Percentiles rank a stretch among this genome's conserved stretches.
phyloP scores from a whole-genome alignment of 148 eudicot species.

The Cornus florida region DNA sequence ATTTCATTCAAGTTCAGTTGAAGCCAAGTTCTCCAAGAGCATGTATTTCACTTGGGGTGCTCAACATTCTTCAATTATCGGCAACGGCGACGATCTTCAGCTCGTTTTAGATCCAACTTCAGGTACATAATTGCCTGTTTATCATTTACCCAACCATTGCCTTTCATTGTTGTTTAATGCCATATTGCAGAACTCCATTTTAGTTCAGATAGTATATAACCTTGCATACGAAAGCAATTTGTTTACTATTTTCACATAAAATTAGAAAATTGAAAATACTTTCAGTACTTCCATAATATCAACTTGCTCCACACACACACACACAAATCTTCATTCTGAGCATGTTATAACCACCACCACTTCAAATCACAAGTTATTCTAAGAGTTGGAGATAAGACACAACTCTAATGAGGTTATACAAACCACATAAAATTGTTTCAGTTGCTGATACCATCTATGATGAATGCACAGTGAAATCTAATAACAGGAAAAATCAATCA shows the following conservation, averaged over 20 bases:
- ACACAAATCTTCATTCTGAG: no score
- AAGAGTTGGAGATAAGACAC: no score
- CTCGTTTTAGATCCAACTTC: slow-evolving; percentile 39
- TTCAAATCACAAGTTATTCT: no score
- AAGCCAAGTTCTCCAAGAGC: slow-evolving; percentile 27
- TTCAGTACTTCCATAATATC: neutral
- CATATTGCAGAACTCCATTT: neutral
- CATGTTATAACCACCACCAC: no score
- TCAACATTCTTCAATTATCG: slow-evolving; percentile 21
- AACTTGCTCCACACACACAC: neutral
- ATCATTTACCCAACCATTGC: neutral
- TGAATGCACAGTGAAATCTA: neutral
- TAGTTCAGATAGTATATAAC: neutral
- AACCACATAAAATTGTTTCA: neutral
- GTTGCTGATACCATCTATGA: neutral
- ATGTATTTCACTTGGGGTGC: slow-evolving; percentile 50
- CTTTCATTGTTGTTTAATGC: neutral
- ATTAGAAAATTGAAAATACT: neutral
- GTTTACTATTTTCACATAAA: neutral
- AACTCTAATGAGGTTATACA: no score
- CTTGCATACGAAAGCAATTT: neutral
- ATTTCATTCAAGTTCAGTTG: slow-evolving; percentile 32
- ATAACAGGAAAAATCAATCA: neutral
- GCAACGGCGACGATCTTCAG: slow-evolving; percentile 35
- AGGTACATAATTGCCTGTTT: slow-evolving; percentile 33